Base-by-base conservation (phyloP, 305 asterid genomes). In the Solanum hybrid region DNA sequence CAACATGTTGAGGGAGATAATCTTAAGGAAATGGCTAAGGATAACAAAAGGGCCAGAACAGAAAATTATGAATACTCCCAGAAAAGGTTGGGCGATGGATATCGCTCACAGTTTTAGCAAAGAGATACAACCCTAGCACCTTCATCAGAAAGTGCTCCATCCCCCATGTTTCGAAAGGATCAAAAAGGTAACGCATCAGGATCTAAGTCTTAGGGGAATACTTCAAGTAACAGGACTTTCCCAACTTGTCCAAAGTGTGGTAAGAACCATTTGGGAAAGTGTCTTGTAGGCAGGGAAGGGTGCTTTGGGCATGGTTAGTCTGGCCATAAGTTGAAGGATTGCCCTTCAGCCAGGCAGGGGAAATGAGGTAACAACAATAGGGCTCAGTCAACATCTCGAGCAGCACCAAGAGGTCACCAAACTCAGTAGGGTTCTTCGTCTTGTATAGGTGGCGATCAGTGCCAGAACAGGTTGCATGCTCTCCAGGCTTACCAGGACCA, bases 341-440 rank as follows among this genome's bases (percentile, higher is more conserved):
- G 0, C 67, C 67, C 24, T 57, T 57, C 4, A 18, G 1, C 10
- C 24, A 18, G n/a, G n/a, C 22, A 51, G 0, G n/a, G n/a, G 4
- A 3, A 51, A 16, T 0, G 10, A 16, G 67, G n/a, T 51, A 16
- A 51, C 22, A 18, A 51, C 2, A 51, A 51, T 18, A 51, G n/a
- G 67, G n/a, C 61, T 42, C 3, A 42, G 61, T 13, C 20, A 1
- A 42, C 20, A 42, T 5, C 61, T 42, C 61, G 7, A 42, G 1
- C 20, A 13, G 20, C 61, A 42, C 61, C 20, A 42, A 1, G 1
- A 42, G 61, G 61, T 42, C 61, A 42, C 61, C 18, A 0, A 42
- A 42, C 7, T 42, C 20, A 42, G 6, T 13, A 42, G 61, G 61
- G 61, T 42, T 13, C 61, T 42, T 42, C 61, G 1, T 13, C 61